Evolutionary conservation across 768 basidiomycete species (phyloP), one percentile per base, ranked within the genome.

Genomic region (Agaricus bisporus): DNA sequence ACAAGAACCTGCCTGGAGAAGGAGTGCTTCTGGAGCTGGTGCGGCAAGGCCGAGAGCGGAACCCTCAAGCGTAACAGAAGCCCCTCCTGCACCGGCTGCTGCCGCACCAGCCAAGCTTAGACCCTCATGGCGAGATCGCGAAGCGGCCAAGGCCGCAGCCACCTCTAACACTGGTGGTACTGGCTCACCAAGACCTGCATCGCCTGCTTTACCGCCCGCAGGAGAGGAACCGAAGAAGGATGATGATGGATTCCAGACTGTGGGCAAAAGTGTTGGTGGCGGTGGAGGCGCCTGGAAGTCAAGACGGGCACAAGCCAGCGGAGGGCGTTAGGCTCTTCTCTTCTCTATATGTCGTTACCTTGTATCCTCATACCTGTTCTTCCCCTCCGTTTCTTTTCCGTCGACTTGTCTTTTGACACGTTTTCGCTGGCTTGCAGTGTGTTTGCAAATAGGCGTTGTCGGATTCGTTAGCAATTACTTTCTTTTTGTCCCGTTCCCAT

Each of bases 191-290:
- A 61, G 71, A 25, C 66, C 71, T 32, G 61, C 66, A 14, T 69
- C 78, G 10, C 72, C 77, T 41, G 70, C 73, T 0, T 61, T 68
- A 10, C 58, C 62, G 28, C 55, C 61, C 8, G 54, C 63, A 15
- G 70, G 68, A 58, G 74, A 78, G 49, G 77, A 79, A 48, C 47
- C 64, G 5, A 70, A 70, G 59, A 78, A 73, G 60, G 84, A 86
- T 39, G 73, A 81, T 3, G 88, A 90, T 60, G 87, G 88, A 3
- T 89, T 89, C 76, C 81, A 84, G 67, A 74, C 81, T 22, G 83
- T 85, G 41, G 41, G 29, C 15, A 59, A 55, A 36, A 56, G 1
- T 44, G 43, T 18, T 6, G 43, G 43, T 22, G 43, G 46, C 43
- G 48, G 48, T 4, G 44, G 55, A 12, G 60, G 61, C 20, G 59